These are phyloP conservation scores for Agaricus bisporus DNA, from an alignment of 768 basidiomycete species.

Conservation along the genomic window DNA sequence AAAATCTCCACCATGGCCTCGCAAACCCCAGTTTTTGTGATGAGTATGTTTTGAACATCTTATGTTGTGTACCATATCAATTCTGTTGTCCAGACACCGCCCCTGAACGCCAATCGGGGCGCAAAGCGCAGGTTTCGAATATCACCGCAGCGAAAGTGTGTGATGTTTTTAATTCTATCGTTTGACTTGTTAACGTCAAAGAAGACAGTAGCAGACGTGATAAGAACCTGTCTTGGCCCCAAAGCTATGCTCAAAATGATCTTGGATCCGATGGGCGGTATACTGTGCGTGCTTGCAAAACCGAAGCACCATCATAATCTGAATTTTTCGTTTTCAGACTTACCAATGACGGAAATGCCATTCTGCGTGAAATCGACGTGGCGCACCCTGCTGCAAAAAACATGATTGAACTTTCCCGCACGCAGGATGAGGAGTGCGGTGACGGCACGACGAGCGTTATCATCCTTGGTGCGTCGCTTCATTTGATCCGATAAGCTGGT, in stretches of 20 bases:
- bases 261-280: slow-evolving; percentile 98
- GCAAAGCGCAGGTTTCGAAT: slow-evolving; percentile 95
- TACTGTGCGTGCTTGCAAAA: slow-evolving; percentile 54
- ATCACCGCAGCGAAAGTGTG: slow-evolving; percentile 93
- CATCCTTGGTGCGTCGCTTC: slow-evolving; percentile 68
- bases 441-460: slow-evolving; percentile 99
- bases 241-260: slow-evolving; percentile 99
- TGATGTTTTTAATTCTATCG: slow-evolving; percentile 2
- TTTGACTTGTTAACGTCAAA: slow-evolving; percentile 6
- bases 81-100: slow-evolving; percentile 60
- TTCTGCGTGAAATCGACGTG: slow-evolving; percentile 96
- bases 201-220: slow-evolving; percentile 96
- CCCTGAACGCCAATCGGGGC: slow-evolving; percentile 88
- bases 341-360: slow-evolving; percentile 99
- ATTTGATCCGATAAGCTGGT: not conserved
- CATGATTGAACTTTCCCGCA: slow-evolving; percentile 97
- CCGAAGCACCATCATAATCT: slow-evolving; percentile 1
- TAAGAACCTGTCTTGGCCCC: slow-evolving; percentile 93
- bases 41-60: slow-evolving; percentile 45
- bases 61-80: not conserved
- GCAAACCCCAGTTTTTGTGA: slow-evolving; percentile 79
- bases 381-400: slow-evolving; percentile 99
- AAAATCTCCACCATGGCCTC: slow-evolving; percentile 29
- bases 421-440: slow-evolving; percentile 98
- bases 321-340: slow-evolving; percentile 33